Evolutionary conservation across 2,329 filamentous ascomycete species (phyloP).

Genomic region (Fusarium sterilihyphosum): DNA sequence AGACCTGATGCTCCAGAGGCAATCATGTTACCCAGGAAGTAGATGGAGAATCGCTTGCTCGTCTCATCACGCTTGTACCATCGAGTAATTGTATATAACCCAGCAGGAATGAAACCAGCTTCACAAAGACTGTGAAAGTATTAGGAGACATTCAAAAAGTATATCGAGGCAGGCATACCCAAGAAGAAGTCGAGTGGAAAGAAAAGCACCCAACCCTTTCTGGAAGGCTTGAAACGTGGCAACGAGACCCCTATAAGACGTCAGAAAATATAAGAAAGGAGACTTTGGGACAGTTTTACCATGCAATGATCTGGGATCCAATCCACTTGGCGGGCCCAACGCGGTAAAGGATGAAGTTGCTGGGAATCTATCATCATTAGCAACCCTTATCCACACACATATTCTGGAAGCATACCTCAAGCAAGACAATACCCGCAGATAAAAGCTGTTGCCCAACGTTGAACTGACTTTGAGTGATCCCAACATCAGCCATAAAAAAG

Average conservation of each 20-base stretch:
- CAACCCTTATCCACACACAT: no score
- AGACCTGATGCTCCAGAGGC: conserved; percentile 47
- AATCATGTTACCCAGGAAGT: conserved; percentile 57
- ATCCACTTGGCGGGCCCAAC: conserved; percentile 60
- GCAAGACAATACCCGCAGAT: conserved; percentile 57
- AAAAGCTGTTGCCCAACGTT: conserved; percentile 59
- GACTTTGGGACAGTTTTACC: conserved; percentile 3
- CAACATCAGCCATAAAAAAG: conserved; percentile 58
- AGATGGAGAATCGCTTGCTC: conserved; percentile 56
- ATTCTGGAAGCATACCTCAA: conserved; percentile 41
- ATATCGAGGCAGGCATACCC: conserved; percentile 21
- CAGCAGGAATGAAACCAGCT: conserved; percentile 49
- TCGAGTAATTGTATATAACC: conserved; percentile 57
- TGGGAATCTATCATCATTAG: conserved; percentile 45
- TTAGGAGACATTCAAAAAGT: background rate
- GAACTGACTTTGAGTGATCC: conserved; percentile 58
- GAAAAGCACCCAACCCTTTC: conserved; percentile 43
- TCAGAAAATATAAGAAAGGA: background rate
- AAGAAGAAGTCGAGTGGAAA: conserved; percentile 52
- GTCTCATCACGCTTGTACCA: conserved; percentile 60
- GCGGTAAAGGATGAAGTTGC: conserved; percentile 58
- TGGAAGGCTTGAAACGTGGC: conserved; percentile 51
- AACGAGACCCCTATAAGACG: conserved; percentile 45
- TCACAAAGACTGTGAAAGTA: conserved; percentile 40
- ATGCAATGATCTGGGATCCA: conserved; percentile 47